Evolutionary conservation across 2,329 filamentous ascomycete species (phyloP).

Genomic region (Cytospora leucostoma): DNA sequence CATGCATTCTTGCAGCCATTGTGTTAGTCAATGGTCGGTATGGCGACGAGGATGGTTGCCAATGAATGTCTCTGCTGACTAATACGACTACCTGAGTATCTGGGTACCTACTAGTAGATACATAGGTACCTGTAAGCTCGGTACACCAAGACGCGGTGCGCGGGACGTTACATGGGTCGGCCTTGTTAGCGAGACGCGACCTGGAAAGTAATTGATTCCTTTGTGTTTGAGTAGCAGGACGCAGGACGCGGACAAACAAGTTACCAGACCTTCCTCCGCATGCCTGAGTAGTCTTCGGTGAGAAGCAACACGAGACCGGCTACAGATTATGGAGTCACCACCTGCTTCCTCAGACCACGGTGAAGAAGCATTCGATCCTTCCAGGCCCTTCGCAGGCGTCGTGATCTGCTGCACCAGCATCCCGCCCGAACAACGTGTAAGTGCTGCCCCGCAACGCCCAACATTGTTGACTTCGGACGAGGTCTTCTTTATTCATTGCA

Average conservation of each 20-base stretch:
- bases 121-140: neutral
- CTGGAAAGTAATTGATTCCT: conserved; percentile 7
- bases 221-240: neutral
- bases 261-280: conserved; percentile 4
- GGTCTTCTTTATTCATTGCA: neutral
- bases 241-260: neutral
- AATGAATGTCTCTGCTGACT: neutral
- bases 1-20: neutral
- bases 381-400: conserved; percentile 67
- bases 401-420: conserved; percentile 89
- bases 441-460: conserved; percentile 34
- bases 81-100: neutral
- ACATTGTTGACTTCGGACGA: conserved; percentile 21
- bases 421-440: conserved; percentile 73
- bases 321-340: conserved; percentile 32
- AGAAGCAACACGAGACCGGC: conserved; percentile 7
- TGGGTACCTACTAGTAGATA: too few species aligned
- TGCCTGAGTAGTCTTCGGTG: conserved; percentile 3
- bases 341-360: conserved; percentile 30
- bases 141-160: conserved; percentile 15
- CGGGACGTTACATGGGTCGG: neutral
- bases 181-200: conserved; percentile 17
- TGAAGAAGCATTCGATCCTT: conserved; percentile 50
- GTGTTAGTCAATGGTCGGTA: neutral
- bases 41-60: neutral